phyloP scores from a whole-genome alignment of 2,329 filamentous ascomycete genomes.

The Aspergillus aculeatus region DNA sequence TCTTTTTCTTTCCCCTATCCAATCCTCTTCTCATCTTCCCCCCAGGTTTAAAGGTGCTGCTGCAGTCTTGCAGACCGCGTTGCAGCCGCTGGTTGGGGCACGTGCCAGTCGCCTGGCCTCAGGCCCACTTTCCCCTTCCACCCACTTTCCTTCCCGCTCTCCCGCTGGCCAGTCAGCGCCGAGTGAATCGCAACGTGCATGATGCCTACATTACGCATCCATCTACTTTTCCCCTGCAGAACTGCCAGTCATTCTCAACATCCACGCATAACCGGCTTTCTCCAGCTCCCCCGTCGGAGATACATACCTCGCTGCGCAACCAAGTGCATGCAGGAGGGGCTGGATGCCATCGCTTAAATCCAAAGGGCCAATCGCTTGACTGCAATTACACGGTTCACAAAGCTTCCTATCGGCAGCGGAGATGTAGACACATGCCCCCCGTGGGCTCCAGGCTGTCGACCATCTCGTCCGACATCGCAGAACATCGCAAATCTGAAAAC shows the following conservation, averaged over 20 bases:
- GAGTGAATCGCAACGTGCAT: constrained; percentile 17
- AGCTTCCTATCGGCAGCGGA: not conserved
- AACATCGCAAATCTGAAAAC: no score
- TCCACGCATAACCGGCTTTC: not conserved
- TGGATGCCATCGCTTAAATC: not conserved
- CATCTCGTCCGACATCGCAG: not conserved
- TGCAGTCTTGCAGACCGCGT: no score
- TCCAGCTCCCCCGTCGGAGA: no score
- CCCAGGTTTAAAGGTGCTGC: not conserved
- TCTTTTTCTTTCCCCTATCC: not conserved
- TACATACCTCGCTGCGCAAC: no score
- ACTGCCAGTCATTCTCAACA: not conserved
- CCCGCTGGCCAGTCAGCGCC: constrained; percentile 14
- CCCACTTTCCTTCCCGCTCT: not conserved
- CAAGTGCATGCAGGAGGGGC: no score
- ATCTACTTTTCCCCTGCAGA: not conserved
- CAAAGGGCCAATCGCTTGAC: constrained; percentile 8
- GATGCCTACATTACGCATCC: not conserved
- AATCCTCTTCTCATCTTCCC: not conserved
- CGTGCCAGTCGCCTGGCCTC: not conserved
- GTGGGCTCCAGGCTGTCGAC: not conserved
- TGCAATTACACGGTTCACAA: not conserved
- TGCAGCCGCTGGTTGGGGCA: not conserved
- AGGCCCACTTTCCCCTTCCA: not conserved
- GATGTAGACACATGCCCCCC: not conserved